Evolutionary conservation across 176 grass and related monocot species (phyloP).

Genomic region (Phyllostachys edulis): DNA sequence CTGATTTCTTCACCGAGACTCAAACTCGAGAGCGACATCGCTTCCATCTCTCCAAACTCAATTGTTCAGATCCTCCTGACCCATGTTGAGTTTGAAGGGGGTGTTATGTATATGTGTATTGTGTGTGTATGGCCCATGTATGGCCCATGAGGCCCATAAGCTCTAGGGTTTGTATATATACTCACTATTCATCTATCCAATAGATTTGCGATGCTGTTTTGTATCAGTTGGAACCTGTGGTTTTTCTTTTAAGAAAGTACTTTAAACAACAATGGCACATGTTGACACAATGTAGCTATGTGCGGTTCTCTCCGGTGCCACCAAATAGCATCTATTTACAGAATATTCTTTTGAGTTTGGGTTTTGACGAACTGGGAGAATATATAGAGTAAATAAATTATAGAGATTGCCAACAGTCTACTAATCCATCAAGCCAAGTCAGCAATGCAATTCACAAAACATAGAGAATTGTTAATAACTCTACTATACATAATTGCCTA

Average conservation of each 20-base stretch:
- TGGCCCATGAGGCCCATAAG: no score
- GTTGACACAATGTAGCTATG: not conserved
- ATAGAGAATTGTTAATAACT: not conserved
- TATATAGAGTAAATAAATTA: constrained; percentile 25
- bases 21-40: no score
- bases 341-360: not conserved
- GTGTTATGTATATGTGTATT: no score
- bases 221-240: not conserved
- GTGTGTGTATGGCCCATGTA: no score
- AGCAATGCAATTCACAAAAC: not conserved
- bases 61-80: no score
- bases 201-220: no score
- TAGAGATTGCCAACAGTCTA: constrained; percentile 7
- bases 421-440: constrained; percentile 22
- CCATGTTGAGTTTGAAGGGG: no score
- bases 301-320: not conserved
- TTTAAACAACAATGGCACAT: constrained; percentile 1
- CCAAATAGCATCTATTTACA: not conserved
- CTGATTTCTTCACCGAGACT: no score
- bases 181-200: no score
- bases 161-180: no score
- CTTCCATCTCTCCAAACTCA: no score
- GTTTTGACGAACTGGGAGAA: not conserved
- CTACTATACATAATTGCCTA: not conserved
- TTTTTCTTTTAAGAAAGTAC: not conserved